Evolutionary conservation across 2,329 filamentous ascomycete genomes (phyloP).

Genomic region (Curvularia eragrostidis): DNA sequence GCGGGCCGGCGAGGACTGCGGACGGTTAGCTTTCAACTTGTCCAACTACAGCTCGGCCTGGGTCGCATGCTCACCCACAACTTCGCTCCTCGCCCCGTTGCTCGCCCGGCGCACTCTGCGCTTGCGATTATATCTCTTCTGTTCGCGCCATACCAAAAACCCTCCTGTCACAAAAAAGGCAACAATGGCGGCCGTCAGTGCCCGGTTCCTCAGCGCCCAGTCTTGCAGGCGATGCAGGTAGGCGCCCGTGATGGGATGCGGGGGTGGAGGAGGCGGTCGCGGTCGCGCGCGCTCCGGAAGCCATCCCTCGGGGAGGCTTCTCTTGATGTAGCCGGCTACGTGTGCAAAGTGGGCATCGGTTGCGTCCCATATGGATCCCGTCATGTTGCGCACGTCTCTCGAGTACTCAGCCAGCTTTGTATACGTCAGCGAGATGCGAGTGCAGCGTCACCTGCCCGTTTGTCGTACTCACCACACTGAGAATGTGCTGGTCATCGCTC

Average conservation of each 20-base stretch:
- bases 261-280: slow-evolving; percentile 57
- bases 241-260: slow-evolving; percentile 52
- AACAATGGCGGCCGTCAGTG: slow-evolving; percentile 74
- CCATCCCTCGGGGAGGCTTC: slow-evolving; percentile 72
- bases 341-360: slow-evolving; percentile 82
- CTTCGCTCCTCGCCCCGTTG: slow-evolving; percentile 86
- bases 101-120: slow-evolving; percentile 78
- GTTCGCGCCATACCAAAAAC: slow-evolving; percentile 66
- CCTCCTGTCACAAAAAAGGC: slow-evolving; percentile 72
- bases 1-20: slow-evolving; percentile 84
- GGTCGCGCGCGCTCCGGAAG: slow-evolving; percentile 72
- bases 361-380: slow-evolving; percentile 75
- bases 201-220: slow-evolving; percentile 76
- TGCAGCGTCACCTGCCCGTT: slow-evolving; percentile 7
- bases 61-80: slow-evolving; percentile 60
- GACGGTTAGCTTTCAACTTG: slow-evolving; percentile 14
- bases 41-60: neutral
- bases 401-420: slow-evolving; percentile 64
- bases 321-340: slow-evolving; percentile 73
- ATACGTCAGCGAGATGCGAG: slow-evolving; percentile 18
- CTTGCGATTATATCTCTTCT: slow-evolving; percentile 64
- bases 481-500: slow-evolving; percentile 77
- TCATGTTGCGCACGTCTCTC: slow-evolving; percentile 73
- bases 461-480: slow-evolving; percentile 70
- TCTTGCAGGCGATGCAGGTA: slow-evolving; percentile 66